Percentiles rank a stretch among this genome's conserved stretches.
Conservation (phyloP, 345 rosid genomes). For the Euclidium syriacum region DNA sequence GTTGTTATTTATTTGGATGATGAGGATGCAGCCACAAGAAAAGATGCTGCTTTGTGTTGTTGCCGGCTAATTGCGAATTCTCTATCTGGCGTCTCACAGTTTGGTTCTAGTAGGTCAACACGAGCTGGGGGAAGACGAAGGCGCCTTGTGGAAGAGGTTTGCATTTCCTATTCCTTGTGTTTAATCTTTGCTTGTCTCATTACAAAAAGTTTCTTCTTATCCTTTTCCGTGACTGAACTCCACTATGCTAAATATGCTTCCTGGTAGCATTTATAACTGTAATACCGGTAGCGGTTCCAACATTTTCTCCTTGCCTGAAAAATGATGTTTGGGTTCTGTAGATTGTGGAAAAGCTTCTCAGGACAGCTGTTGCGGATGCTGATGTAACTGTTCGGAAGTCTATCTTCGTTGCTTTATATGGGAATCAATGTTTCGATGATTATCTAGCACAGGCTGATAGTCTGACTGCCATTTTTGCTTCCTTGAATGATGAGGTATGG, state of each 20-base stretch:
- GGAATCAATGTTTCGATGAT: conserved; percentile 86
- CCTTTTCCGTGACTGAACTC: conserved; percentile 5
- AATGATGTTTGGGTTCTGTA: conserved; percentile 41
- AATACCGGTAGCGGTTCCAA: conserved; percentile 15
- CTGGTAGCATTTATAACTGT: conserved; percentile 15
- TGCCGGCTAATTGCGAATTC: conserved; percentile 85
- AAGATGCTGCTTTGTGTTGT: conserved; percentile 95
- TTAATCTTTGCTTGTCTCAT: not conserved
- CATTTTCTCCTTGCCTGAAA: conserved; percentile 23
- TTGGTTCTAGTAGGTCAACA: conserved; percentile 67
- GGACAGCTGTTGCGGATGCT: conserved; percentile 94
- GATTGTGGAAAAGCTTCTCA: conserved; percentile 99
- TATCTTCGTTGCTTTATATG: conserved; percentile 71
- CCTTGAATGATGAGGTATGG: conserved; percentile 93
- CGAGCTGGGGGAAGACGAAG: conserved; percentile 74
- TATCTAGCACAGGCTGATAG: conserved; percentile 95
- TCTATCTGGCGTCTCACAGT: conserved; percentile 55
- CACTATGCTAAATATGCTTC: not conserved
- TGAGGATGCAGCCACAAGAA: conserved; percentile 81
- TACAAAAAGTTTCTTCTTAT: not conserved
- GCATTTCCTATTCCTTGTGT: conserved; percentile 3
- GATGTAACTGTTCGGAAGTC: conserved; percentile 93
- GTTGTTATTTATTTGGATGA: conserved; percentile 88
- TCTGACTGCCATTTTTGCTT: conserved; percentile 94
- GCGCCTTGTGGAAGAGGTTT: conserved; percentile 90